Evolutionary conservation across 1,284 basidiomycete species (phyloP), one percentile per base, ranked within the genome.

Genomic region (Ceratobasidium sp.): DNA sequence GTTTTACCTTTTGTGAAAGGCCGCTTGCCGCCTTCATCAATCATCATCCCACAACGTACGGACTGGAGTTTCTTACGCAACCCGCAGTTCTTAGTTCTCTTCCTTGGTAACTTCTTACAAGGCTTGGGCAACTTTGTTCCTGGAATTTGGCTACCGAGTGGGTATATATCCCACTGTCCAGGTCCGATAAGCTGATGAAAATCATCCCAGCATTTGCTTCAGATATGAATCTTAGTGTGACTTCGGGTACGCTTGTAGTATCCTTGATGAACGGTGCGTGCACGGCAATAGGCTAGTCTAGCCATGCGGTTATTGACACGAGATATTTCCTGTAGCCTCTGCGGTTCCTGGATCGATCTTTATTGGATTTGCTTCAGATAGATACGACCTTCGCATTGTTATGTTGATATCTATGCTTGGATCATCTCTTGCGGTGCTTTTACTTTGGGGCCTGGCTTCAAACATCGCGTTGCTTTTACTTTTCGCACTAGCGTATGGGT

Each of bases 101-200:
- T 74, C 39, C 50, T 34, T 4, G 73, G 73, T 4, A 76, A 75
- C 48, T 72, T 72, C 21, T 28, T 75, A n/a, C 76, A 76, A 69
- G 74, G 75, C 12, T 65, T 75, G 10, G 76, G 72, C 9, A 76
- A 75, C 57, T 76, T 76, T 52, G 72, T 75, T 1, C 76, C 76
- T n/a, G 69, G 69, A 10, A 74, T 76, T 57, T 76, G 74, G 65
- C 62, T 75, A 32, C 74, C 75, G 0, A 73, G 73, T 74, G 28
- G 26, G 72, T 53, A 30, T 30, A 41, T 30, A 14, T 14, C 21
- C 43, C 23, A 3, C 12, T 9, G 18, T 12, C 10, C 32, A 16
- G 9, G n/a, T 18, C 16, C 26, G 32, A 8, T 23, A 36, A 18
- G 23, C 46, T 52, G 9, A 48, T 16, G 8, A 21, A 4, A 10